Conservation (phyloP, 768 basidiomycete species). For the Trametes cubensis region DNA sequence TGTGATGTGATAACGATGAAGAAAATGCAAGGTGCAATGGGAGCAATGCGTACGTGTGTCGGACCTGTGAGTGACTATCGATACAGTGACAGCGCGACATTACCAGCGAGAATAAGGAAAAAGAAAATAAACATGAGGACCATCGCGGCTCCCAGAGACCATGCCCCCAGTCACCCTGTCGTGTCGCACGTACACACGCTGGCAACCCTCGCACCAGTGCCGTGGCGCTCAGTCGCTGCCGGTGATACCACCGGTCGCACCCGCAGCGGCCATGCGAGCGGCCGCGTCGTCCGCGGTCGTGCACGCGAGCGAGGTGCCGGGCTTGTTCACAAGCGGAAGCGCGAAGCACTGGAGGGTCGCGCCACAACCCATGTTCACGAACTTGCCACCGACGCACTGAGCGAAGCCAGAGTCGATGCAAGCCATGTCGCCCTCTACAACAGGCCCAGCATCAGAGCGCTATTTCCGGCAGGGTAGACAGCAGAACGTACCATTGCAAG, state of each 20-base stretch:
- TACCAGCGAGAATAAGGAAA: not conserved
- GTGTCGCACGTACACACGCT: not conserved
- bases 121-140: not conserved
- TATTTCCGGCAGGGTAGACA: not conserved
- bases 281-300: conserved; percentile 38
- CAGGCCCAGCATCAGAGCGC: not conserved
- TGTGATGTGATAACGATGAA: not conserved
- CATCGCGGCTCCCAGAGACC: conserved; percentile 10
- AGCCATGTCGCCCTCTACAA: conserved; percentile 38
- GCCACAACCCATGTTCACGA: conserved; percentile 38
- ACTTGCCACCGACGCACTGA: conserved; percentile 44
- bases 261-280: conserved; percentile 39
- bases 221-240: conserved; percentile 26
- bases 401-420: conserved; percentile 44
- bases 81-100: conserved; percentile 14
- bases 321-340: conserved; percentile 46
- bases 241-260: conserved; percentile 36
- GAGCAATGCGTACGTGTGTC: conserved; percentile 5
- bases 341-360: conserved; percentile 39
- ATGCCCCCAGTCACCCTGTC: not conserved
- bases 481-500: conserved; percentile 30
- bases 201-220: not conserved
- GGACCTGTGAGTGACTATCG: conserved; percentile 11
- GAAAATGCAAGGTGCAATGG: not conserved
- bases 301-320: conserved; percentile 46